Base-by-base conservation (phyloP, 1,139 yeast species). In the Barnettozyma hawaiiensis region DNA sequence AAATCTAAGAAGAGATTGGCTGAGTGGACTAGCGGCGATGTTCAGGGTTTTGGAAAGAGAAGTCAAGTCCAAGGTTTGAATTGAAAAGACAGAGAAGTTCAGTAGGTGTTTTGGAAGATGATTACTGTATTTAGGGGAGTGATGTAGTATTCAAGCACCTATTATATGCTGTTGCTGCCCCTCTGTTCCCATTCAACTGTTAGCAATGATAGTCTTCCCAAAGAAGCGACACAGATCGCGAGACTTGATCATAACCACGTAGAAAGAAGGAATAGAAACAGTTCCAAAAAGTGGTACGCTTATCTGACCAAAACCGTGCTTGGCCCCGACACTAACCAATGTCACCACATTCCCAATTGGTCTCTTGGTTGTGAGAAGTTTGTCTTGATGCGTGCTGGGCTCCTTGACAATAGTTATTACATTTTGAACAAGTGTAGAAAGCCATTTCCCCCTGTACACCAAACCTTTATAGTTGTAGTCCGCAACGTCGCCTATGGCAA, bases 1-100 rank as follows among this genome's bases (percentile, higher is more conserved):
- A 62, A 63, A 0, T 53, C 70, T 5, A 71, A 71, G 43, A 81
- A 82, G 55, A 72, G 92, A 59, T 60, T 78, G 4, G 54, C 66
- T 32, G 79, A 78, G 4, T 84, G 92, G 92, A 65, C 78, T 5
- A 65, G 64, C 40, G 73, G 64, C 22, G 86, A 81, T 53, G 50
- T 71, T 12, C 63, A 11, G 3, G 32, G 28, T 9, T 37, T 31
- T 34, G n/a, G 19, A 39, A 15, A 33, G 40, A 37, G 20, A 29
- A 14, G n/a, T 29, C 19, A 11, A 29, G 21, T 7, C 9, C n/a
- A 16, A 5, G n/a, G 21, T 7, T 10, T 16, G 9, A 8, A 10
- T 3, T n/a, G n/a, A n/a, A n/a, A n/a, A n/a, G n/a, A n/a, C n/a
- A n/a, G n/a, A n/a, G 21, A 7, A 5, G 20, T 29, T 29, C 21